Conservation (phyloP, 2,329 filamentous ascomycete genomes). For the Metarhizium guizhouense region DNA sequence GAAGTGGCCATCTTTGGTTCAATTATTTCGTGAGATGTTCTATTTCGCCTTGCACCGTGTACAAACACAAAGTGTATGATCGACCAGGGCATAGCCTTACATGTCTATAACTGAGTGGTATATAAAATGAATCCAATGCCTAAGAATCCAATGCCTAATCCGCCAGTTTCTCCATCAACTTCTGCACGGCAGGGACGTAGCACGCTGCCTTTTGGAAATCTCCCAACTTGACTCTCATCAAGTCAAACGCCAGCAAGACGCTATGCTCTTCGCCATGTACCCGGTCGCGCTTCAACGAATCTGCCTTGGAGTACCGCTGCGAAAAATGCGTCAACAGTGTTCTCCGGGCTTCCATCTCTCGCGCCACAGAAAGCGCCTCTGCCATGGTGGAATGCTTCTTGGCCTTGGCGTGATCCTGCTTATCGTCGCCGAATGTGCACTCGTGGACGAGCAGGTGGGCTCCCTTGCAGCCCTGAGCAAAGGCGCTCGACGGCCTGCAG, state of each 20-base stretch:
- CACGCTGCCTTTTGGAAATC: constrained; percentile 60
- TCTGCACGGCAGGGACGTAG: constrained; percentile 48
- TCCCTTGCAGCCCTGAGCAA: constrained; percentile 61
- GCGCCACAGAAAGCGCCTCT: constrained; percentile 73
- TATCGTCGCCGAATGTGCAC: constrained; percentile 88
- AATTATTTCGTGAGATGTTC: no score
- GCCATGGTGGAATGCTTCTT: constrained; percentile 88
- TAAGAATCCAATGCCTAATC: not conserved
- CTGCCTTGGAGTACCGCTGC: constrained; percentile 74
- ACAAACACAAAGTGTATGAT: no score
- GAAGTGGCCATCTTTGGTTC: no score
- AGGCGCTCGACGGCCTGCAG: constrained; percentile 67
- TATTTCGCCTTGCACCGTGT: no score
- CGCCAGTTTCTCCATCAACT: constrained; percentile 37
- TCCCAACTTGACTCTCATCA: constrained; percentile 64
- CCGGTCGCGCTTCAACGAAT: constrained; percentile 17
- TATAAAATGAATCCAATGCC: not conserved
- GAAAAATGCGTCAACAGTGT: constrained; percentile 91
- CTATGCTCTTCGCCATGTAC: constrained; percentile 27
- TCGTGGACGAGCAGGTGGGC: constrained; percentile 88
- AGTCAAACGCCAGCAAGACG: constrained; percentile 67
- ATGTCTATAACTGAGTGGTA: not conserved
- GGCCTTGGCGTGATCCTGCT: constrained; percentile 64
- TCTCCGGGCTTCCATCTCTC: constrained; percentile 67
- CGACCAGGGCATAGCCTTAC: not conserved